Evolutionary conservation across 75 land plant genomes (phyloP).

Genomic region (Azolla pinnata): DNA sequence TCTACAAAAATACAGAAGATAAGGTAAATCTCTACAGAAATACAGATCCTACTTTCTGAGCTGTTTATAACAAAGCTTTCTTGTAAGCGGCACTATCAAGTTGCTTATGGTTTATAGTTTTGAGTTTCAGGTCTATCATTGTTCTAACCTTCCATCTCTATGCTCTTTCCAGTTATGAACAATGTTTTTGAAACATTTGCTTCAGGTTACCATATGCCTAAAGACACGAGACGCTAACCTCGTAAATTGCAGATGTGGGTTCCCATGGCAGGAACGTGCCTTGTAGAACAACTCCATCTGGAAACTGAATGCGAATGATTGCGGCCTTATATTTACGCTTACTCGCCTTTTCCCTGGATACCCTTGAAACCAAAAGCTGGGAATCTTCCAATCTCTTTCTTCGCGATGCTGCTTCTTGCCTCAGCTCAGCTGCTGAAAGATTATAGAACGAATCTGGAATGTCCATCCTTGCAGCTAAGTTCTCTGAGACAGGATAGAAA

Average conservation of each 20-base stretch:
- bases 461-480: slow-evolving; percentile 53
- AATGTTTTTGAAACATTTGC: no score
- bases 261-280: slow-evolving; percentile 64
- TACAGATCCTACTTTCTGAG: no score
- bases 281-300: slow-evolving; percentile 86
- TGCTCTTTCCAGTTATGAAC: no score
- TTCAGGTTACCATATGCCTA: background rate
- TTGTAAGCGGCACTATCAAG: no score
- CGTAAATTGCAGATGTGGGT: slow-evolving; percentile 50
- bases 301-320: slow-evolving; percentile 70
- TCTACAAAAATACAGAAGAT: no score
- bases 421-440: slow-evolving; percentile 54
- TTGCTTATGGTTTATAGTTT: no score
- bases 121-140: no score
- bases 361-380: slow-evolving; percentile 70
- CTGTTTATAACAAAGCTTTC: no score
- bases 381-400: slow-evolving; percentile 74
- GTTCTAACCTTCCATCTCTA: no score
- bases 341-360: slow-evolving; percentile 48
- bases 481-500: slow-evolving; percentile 64
- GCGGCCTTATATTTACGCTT: slow-evolving; percentile 41
- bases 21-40: no score
- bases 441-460: slow-evolving; percentile 70
- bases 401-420: slow-evolving; percentile 55
- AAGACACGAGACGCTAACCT: slow-evolving; percentile 34